Base-by-base conservation (phyloP, 2,329 filamentous ascomycete genomes). In the Ceratocystis cubensis region DNA sequence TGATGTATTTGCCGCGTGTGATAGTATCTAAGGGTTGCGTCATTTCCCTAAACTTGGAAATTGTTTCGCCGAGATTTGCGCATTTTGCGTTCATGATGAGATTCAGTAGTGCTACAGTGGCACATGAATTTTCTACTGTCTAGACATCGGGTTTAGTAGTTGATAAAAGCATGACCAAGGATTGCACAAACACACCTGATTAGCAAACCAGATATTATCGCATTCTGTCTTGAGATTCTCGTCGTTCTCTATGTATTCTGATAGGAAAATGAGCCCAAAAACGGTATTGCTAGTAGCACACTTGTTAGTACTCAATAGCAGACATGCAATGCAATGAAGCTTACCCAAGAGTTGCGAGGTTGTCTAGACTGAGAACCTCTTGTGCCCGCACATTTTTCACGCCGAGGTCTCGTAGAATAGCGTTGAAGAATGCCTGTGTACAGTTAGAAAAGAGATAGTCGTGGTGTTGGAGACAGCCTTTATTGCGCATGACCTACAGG, bases 41-140 rank as follows among this genome's bases (percentile, higher is more conserved):
- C 46, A 85, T 84, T 0, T 85, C 77, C 71, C 89, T 93, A 77
- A 97, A 96, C 15, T 79, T 76, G 33, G 79, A 75, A 1, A 97
- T 80, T 68, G 86, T 80, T n/a, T 83, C 76, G 3, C 91, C 91
- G 5, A 96, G 80, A 10, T 84, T 76, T 2, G 91, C 75, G 0
- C 78, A 79, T 0, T 83, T 78, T 28, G 86, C 81, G 73, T 97
- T 97, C 83, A 96, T 95, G 72, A 96, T 78, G 68, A 96, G 96
- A 72, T 97, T 97, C 71, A 96, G 82, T 70, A 97, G 80, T 2
- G 94, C 91, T 59, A 96, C 84, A n/a, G 90, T 94, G 22, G 91
- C 94, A 75, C 94, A 99, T 30, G 91, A 88, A 75, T 96, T 96
- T 66, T 84, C 81, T 0, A 85, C 87, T 0, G 89, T 91, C 87